A percentile compares a stretch with the other conserved stretches of the same genome.
phyloP scores from a whole-genome alignment of 1,284 basidiomycete genomes.

The Austroboletus niveus region DNA sequence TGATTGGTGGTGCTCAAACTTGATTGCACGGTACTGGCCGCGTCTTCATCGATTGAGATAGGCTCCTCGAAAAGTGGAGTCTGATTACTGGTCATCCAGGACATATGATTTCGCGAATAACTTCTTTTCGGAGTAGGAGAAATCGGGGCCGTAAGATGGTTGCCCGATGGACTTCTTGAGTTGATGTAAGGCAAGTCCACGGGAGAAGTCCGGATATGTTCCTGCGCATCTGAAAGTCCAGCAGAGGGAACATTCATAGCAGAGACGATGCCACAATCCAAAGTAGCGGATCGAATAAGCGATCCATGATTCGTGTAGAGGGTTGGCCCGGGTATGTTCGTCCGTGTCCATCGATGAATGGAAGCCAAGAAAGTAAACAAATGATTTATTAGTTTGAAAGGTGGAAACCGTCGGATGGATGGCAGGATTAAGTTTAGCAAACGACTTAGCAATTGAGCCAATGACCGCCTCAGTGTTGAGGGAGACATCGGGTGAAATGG shows the following conservation, averaged over 20 bases:
- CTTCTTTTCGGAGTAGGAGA: conserved; percentile 12
- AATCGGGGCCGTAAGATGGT: conserved; percentile 25
- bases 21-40: background rate
- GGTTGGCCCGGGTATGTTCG: background rate
- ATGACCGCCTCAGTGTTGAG: background rate
- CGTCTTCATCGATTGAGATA: background rate
- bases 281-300: background rate
- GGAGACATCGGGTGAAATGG: background rate
- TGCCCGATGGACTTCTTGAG: conserved; percentile 20
- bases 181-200: conserved; percentile 17
- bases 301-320: background rate
- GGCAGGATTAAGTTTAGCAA: conserved; percentile 7
- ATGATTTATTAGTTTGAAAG: conserved; percentile 4
- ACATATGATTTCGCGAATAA: conserved; percentile 8
- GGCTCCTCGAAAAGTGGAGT: conserved; percentile 20
- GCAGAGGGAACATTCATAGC: conserved; percentile 19
- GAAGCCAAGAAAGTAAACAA: conserved; percentile 10
- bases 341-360: conserved; percentile 1
- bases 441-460: conserved; percentile 9
- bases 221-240: conserved; percentile 1
- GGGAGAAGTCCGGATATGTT: conserved; percentile 8
- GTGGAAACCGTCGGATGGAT: background rate
- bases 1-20: conserved; percentile 1
- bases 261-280: conserved; percentile 4
- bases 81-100: conserved; percentile 14